Evolutionary conservation across 805 yeast genomes (phyloP), one percentile per base, ranked within the genome.

Genomic region (Metschnikowia anglica): DNA sequence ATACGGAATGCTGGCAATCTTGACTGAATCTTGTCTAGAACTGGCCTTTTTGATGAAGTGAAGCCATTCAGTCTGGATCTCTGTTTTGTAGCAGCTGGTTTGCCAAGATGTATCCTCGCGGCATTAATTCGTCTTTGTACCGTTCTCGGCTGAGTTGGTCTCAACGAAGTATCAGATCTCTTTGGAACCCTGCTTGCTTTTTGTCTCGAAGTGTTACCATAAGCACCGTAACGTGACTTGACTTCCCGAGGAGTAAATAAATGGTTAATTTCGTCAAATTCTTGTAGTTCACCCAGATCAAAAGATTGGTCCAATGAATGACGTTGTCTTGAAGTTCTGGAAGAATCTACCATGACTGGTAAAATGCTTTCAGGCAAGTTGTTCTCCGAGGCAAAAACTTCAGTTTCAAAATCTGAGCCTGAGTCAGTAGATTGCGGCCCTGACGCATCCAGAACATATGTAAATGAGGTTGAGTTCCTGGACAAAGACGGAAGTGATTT

Each of bases 231-330:
- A n/a, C 21, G 15, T 18, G 16, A 7, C 15, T n/a, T n/a, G 2
- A 11, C 12, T 12, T 9, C 25, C 3, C 28, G 26, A 10, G 32
- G 23, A 3, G 49, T 37, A 15, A 50, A 29, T n/a, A 45, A 43
- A 37, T 41, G 41, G 26, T 50, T 42, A 5, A 50, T 42, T 8
- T 39, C 40, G 28, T 48, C 53, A 9, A 17, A 21, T 25, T 48
- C 53, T 28, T 34, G 30, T 7, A 41, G 46, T 0, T 30, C 40
- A n/a, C 18, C 44, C 11, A 17, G 17, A 13, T 35, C 41, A 12
- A 18, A 29, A 16, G 32, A 19, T 15, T 23, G 26, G 4, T 6
- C 12, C 16, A 11, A 9, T 9, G 8, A 4, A 3, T 12, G 18
- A n/a, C 9, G 8, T 12, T 13, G 33, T 16, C 10, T 12, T 4